Base-by-base conservation (phyloP, 73 alveolate species). In the Urostyla sp. region DNA sequence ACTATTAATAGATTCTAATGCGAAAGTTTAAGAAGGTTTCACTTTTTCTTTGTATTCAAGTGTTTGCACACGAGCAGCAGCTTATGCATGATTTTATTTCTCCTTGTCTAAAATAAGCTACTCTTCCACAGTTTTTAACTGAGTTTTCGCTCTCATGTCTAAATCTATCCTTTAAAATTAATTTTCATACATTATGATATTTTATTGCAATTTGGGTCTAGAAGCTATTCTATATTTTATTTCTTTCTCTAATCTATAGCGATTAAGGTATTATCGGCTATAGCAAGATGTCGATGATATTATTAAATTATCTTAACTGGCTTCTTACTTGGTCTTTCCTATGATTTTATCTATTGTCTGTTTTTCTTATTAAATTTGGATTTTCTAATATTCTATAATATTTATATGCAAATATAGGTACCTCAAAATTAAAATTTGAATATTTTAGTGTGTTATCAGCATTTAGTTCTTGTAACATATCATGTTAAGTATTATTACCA, bases 1-100 rank as follows among this genome's bases (percentile, higher is more conserved):
- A 30, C 44, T 63, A 38, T 63, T 57, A 63, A 10, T 37, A 63
- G 79, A 28, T 2, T 63, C 79, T 26, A 63, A 43, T 40, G 79
- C 79, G 2, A 40, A 13, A 31, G 7, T 40, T 23, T 63, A 60
- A 5, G 59, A 23, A 4, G 3, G 58, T 50, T 63, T 63, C 4
- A 63, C 32, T 23, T 40, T 63, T 63, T 38, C n/a, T 26, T 63
- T 31, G 26, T 43, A 63, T 63, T 63, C 60, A 43, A 24, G 20
- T 38, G 21, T 38, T 30, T 63, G 23, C 21, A 63, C 21, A 3
- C 79, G 45, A 3, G 79, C 16, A 23, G 61, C 44, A 24, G 79
- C 44, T n/a, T 43, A 21, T 43, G 79, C 79, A 28, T 34, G 10
- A 24, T 63, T 63, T 31, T 6, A 10, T 11, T 15, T 18, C 1